Base-by-base conservation (phyloP, 768 basidiomycete species). In the Trametes cinnabarina region DNA sequence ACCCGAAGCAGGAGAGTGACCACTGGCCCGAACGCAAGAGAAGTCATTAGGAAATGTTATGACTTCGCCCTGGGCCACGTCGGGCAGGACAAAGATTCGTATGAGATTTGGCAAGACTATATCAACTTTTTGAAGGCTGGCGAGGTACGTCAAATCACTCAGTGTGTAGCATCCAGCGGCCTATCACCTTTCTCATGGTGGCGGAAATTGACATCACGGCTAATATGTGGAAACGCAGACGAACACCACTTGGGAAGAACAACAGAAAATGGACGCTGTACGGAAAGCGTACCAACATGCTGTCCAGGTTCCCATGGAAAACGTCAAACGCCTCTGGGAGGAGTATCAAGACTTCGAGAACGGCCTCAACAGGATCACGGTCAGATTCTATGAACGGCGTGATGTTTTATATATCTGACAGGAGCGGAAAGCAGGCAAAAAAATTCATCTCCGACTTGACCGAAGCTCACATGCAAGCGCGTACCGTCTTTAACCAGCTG, bases 361-460 rank as follows among this genome's bases (percentile, higher is more conserved):
- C 53, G 80, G 79, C 48, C 75, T 97, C 63, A 98, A 96, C 74
- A 87, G 87, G 71, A 88, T 93, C 60, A 96, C 94, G 32, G 86
- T 83, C 40, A 56, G 82, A 50, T 4, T 30, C 34, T 10, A 7
- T 28, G 37, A 39, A 14, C 14, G 34, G 34, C 34, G 34, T 14
- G 14, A 7, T 7, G 34, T 14, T 7, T 14, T 53, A 19, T 47
- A 44, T 23, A 42, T 51, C 8, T 20, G 39, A 35, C 8, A 8
- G 6, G 6, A 10, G 7, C 12, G 20, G 22, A 23, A 53, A 52
- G 46, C 41, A 88, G 87, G 94, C 96, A 14, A 98, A 98, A 72
- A 97, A 98, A 69, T 95, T 98, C 73, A 86, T 98, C 76, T 79
- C 84, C 54, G 95, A 98, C 72, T 81, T 92, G n/a, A 90, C 91